Base-by-base conservation (phyloP, 208 protist genomes). In the Herpetomonas tarakana region DNA sequence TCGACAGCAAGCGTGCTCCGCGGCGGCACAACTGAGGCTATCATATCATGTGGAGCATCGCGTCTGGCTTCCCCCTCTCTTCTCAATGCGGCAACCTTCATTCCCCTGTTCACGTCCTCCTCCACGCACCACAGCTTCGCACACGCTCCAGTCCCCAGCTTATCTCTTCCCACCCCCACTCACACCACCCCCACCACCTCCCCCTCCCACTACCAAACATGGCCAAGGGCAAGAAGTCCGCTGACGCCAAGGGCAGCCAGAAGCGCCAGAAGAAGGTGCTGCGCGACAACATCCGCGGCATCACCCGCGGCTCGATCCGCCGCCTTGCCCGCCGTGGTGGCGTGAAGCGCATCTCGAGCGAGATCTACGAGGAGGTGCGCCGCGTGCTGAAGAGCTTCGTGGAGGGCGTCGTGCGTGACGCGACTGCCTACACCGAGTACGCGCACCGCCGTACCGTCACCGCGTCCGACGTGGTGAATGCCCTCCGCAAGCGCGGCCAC, bases 311-410 rank as follows among this genome's bases (percentile, higher is more conserved):
- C 60, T 85, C 86, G 41, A 92, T 96, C 63, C 82, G 88, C 76
- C 83, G 92, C 76, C 74, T 97, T 50, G 92, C 92, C 50, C 83
- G 92, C 74, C 78, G 92, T 76, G 92, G 92, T 64, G 92, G 92
- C 71, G 88, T 96, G 65, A 95, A 95, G 74, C 84, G 92, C 69
- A 96, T 97, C 77, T 81, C 72, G 41, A 68, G 67, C 50, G 74
- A 80, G 53, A 68, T 83, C 53, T 83, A 86, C 79, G 75, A 86
- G 57, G 79, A 86, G 76, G 65, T 86, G 51, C 79, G 79, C 58
- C 68, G 69, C 53, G 85, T 94, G 50, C 76, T 96, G 44, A 95
- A 92, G 68, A 62, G 47, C 25, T 96, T 91, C 72, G 68, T 96
- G 22, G 83, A 93, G 65, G 71, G 72, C 28, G 83, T 96, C 52